phyloP scores from a whole-genome alignment of 2,329 filamentous ascomycete species.

The Akanthomyces uredinophilus region DNA sequence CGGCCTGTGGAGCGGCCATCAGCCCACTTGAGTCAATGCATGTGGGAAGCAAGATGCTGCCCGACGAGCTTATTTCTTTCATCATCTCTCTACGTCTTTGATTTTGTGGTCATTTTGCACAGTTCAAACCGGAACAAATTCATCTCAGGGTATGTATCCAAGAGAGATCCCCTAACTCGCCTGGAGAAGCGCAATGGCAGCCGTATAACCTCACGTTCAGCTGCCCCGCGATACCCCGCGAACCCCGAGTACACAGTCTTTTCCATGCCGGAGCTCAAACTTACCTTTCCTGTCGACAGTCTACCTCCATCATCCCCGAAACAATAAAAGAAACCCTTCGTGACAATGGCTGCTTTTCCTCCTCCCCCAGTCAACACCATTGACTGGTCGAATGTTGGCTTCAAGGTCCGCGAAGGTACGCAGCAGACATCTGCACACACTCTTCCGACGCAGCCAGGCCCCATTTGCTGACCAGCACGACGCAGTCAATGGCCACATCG shows the following conservation, averaged over 20 bases:
- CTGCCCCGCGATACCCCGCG: not conserved
- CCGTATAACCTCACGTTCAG: not conserved
- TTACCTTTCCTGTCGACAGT: not conserved
- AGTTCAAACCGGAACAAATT: not conserved
- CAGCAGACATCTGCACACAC: not conserved
- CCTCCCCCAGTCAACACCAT: conserved; percentile 75
- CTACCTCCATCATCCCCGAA: not conserved
- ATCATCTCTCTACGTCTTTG: not conserved
- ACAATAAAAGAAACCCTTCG: not conserved
- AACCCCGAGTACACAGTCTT: not conserved
- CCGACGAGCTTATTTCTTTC: not conserved
- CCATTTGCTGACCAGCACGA: too few relatives aligned
- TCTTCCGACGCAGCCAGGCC: too few relatives aligned
- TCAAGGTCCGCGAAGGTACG: conserved; percentile 82
- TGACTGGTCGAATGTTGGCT: conserved; percentile 92
- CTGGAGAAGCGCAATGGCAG: not conserved
- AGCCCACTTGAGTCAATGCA: not conserved
- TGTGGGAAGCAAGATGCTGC: not conserved
- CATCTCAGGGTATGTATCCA: not conserved
- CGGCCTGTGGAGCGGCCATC: not conserved
- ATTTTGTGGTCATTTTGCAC: not conserved
- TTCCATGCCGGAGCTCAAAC: not conserved
- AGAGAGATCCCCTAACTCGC: too few relatives aligned
- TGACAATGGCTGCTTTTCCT: conserved; percentile 54
- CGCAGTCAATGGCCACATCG: conserved; percentile 86